Base-by-base conservation (phyloP, 2,329 filamentous ascomycete species). In the Truncatella angustata region DNA sequence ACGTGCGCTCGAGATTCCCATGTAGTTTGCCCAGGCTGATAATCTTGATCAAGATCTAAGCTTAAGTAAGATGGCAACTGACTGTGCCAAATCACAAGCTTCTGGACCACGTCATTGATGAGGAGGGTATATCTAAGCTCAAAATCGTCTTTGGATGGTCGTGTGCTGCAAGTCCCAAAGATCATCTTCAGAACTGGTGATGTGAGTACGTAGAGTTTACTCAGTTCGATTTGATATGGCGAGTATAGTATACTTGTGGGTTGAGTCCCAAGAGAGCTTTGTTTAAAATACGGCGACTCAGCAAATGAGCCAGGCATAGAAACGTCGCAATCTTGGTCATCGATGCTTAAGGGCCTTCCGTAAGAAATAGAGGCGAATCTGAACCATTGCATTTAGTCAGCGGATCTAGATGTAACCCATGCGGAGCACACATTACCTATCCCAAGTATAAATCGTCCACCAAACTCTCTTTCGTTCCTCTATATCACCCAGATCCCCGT, bases 391-490 rank as follows among this genome's bases (percentile, higher is more conserved):
- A 40, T 18, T 11, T 14, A 14, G 5, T 18, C 12, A 40, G 11
- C 34, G 11, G 5, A 12, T 23, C 5, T 20, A 18, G 5, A 12
- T 18, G 5, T 9, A 3, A 21, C 3, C 7, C 3, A 21, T 4
- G 7, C 9, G 3, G 18, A 40, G 18, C n/a, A n/a, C n/a, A n/a
- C 23, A 10, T n/a, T 40, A 21, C 37, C 37, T n/a, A 20, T 40
- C 37, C 37, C 37, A 40, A 40, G 37, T 40, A 11, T 40, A 40
- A 9, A 40, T 40, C 14, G 37, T 40, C 37, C 37, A 40, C 37
- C 37, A 40, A 4, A 40, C 16, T 14, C 37, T 40, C 14, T 40
- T 40, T 6, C 37, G n/a, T 18, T 40, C 37, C 18, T 40, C 37
- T 10, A 40, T 20, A 4, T 20, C 18, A 9, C 18, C 37, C 6